Conservation (phyloP, 352 stramenopile genomes). For the Phytopythium litorale region DNA sequence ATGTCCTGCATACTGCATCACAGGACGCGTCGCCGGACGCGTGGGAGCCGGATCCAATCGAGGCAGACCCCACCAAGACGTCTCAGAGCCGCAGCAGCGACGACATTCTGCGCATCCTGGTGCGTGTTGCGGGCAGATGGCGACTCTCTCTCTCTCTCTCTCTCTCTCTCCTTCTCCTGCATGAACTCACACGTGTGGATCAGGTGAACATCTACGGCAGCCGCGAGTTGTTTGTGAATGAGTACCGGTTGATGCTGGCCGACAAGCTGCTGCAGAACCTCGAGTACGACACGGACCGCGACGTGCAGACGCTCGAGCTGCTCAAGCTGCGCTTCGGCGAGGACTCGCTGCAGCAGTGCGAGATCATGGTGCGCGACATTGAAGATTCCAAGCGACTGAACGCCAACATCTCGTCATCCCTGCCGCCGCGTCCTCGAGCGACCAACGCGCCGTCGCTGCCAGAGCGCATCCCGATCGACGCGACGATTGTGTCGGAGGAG, state of each 20-base stretch:
- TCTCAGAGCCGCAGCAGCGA: slow-evolving; percentile 78
- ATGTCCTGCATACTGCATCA: background rate
- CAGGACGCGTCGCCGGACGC: slow-evolving; percentile 76
- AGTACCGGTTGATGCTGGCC: slow-evolving; percentile 97
- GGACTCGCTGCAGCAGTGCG: slow-evolving; percentile 91
- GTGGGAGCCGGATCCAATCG: slow-evolving; percentile 90
- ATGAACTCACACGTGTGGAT: background rate
- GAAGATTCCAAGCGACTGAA: slow-evolving; percentile 96
- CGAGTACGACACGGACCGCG: slow-evolving; percentile 93
- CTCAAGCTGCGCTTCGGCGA: slow-evolving; percentile 97
- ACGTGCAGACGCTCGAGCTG: slow-evolving; percentile 95
- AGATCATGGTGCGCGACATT: slow-evolving; percentile 98
- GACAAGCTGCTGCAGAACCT: slow-evolving; percentile 95
- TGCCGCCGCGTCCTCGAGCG: slow-evolving; percentile 12
- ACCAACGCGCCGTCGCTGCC: background rate
- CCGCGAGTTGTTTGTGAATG: slow-evolving; percentile 98
- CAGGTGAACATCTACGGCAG: slow-evolving; percentile 97
- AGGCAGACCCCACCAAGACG: slow-evolving; percentile 80
- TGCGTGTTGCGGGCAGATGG: slow-evolving; percentile 12
- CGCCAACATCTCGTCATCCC: slow-evolving; percentile 75
- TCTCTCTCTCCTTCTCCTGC: background rate
- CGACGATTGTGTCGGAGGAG: slow-evolving; percentile 95
- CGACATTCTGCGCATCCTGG: slow-evolving; percentile 97
- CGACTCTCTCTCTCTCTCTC: background rate
- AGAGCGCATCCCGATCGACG: slow-evolving; percentile 56